Evolutionary conservation across 805 yeast genomes (phyloP).

Genomic region (baker's yeast (Saccharomyces cerevisiae)): DNA sequence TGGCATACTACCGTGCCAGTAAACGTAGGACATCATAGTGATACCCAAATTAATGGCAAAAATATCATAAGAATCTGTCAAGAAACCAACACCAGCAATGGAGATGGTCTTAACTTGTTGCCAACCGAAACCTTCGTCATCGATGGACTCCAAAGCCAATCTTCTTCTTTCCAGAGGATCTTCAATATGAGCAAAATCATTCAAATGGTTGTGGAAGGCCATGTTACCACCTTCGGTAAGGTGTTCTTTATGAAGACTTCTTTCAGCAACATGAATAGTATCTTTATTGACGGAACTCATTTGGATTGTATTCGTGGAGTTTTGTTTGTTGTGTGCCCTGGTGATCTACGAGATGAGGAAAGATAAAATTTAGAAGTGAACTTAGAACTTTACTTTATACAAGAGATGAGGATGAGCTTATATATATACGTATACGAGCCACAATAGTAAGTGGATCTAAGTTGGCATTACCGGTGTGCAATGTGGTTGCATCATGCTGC

Average conservation of each 20-base stretch:
- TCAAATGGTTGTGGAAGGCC: slow-evolving; percentile 76
- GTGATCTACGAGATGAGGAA: background rate
- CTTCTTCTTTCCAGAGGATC: slow-evolving; percentile 85
- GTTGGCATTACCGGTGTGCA: background rate
- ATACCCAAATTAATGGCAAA: slow-evolving; percentile 82
- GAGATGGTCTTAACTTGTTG: slow-evolving; percentile 72
- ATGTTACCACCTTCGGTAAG: slow-evolving; percentile 68
- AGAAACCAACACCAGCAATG: slow-evolving; percentile 90
- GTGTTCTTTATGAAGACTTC: slow-evolving; percentile 23
- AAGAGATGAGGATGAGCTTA: background rate
- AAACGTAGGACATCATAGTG: slow-evolving; percentile 69
- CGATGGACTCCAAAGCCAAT: slow-evolving; percentile 76
- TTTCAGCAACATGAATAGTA: slow-evolving; percentile 10
- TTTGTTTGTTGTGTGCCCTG: background rate
- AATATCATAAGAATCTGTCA: slow-evolving; percentile 88
- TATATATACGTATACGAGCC: background rate
- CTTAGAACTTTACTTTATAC: background rate
- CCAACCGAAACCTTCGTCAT: slow-evolving; percentile 73
- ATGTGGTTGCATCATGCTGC: background rate
- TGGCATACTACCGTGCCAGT: slow-evolving; percentile 60
- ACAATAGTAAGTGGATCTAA: background rate
- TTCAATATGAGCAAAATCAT: slow-evolving; percentile 71
- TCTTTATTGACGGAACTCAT: slow-evolving; percentile 3
- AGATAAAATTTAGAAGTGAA: background rate
- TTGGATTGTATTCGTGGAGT: background rate